Conservation (phyloP, 345 rosid species). For the Raphanus raphanistrum region DNA sequence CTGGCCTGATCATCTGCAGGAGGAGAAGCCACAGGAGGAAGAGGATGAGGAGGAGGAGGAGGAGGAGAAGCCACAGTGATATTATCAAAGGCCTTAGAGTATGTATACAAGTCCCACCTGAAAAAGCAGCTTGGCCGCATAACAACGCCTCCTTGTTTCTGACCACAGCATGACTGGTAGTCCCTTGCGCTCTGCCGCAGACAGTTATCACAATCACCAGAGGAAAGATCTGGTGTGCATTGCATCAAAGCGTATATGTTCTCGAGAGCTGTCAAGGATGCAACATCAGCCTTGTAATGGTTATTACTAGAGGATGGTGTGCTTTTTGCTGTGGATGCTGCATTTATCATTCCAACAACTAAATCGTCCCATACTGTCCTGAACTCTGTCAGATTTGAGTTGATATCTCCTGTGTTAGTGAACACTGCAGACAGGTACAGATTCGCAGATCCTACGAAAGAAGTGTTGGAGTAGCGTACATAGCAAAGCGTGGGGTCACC, state of each 20-base stretch:
- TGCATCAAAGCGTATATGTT: slow-evolving; percentile 18
- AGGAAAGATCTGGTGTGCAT: slow-evolving; percentile 20
- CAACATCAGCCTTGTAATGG: background rate
- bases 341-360: background rate
- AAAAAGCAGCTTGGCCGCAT: slow-evolving; percentile 28
- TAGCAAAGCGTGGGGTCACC: slow-evolving; percentile 30
- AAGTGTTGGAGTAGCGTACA: slow-evolving; percentile 44
- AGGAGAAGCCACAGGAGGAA: background rate
- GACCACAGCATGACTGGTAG: slow-evolving; percentile 5
- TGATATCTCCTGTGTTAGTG: too few relatives aligned
- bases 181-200: background rate
- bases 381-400: background rate
- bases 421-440: background rate
- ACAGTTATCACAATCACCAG: slow-evolving; percentile 15
- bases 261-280: background rate
- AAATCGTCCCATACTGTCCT: background rate
- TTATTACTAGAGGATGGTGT: background rate
- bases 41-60: slow-evolving; percentile 14
- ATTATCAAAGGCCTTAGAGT: slow-evolving; percentile 23
- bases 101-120: slow-evolving; percentile 25
- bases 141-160: slow-evolving; percentile 12
- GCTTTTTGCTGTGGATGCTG: background rate
- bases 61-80: slow-evolving; percentile 7
- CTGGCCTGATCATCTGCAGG: background rate
- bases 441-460: slow-evolving; percentile 12